phyloP scores from a whole-genome alignment of 2,329 filamentous ascomycete genomes.

The Lecanosticta acicola region DNA sequence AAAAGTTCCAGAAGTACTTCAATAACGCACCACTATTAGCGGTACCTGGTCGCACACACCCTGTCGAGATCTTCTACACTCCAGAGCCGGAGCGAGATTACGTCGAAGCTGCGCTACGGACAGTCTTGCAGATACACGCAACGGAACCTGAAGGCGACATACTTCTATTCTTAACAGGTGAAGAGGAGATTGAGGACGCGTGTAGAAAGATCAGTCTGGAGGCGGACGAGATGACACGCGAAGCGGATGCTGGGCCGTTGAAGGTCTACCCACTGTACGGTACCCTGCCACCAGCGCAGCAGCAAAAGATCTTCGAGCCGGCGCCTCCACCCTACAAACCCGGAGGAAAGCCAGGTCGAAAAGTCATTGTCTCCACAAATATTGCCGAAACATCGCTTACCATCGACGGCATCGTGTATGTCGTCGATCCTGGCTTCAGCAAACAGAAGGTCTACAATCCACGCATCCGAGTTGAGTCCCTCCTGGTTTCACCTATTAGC shows the following conservation, averaged over 20 bases:
- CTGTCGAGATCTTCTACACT: constrained; percentile 98
- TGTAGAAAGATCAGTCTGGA: constrained; percentile 87
- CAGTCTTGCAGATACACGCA: constrained; percentile 93
- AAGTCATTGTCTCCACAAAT: constrained; percentile 91
- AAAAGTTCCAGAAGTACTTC: constrained; percentile 98
- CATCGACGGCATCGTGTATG: constrained; percentile 97
- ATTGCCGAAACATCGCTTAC: constrained; percentile 97
- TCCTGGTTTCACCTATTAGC: constrained; percentile 95
- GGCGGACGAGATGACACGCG: constrained; percentile 82
- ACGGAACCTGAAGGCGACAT: constrained; percentile 90
- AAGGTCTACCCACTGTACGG: constrained; percentile 92
- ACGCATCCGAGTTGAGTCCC: constrained; percentile 88
- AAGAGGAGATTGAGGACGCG: constrained; percentile 97
- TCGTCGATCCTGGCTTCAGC: constrained; percentile 98
- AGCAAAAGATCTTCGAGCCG: constrained; percentile 81
- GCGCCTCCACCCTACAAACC: constrained; percentile 67
- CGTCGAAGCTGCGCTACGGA: constrained; percentile 88
- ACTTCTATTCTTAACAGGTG: constrained; percentile 88
- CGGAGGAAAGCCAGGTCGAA: constrained; percentile 82
- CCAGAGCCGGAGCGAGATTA: constrained; percentile 94
- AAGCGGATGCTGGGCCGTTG: constrained; percentile 85
- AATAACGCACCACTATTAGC: constrained; percentile 87
- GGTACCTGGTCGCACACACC: constrained; percentile 89
- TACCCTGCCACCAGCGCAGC: constrained; percentile 82
- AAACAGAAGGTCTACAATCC: constrained; percentile 99